phyloP scores from a whole-genome alignment of 768 basidiomycete genomes.

The Galerina sulciceps region DNA sequence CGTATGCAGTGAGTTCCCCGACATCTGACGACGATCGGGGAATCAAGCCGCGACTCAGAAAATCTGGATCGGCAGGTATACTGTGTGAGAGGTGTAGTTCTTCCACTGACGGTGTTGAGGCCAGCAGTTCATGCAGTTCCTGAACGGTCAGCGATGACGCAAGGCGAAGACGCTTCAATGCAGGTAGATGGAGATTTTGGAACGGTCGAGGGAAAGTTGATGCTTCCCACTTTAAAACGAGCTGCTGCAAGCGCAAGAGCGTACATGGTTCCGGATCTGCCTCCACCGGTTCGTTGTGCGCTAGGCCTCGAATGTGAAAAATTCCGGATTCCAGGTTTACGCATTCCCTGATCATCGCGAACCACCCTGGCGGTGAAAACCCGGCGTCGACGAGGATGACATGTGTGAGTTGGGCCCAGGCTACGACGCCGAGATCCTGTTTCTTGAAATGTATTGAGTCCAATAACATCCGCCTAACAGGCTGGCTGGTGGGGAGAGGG shows the following conservation, averaged over 20 bases:
- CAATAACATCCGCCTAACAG: background rate
- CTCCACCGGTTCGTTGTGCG: background rate
- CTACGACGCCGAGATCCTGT: background rate
- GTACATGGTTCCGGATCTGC: background rate
- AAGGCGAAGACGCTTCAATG: background rate
- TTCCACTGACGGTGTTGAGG: background rate
- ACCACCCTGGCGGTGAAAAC: background rate
- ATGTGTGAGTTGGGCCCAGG: background rate
- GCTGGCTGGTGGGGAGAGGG: background rate
- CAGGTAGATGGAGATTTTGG: background rate
- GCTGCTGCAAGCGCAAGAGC: background rate
- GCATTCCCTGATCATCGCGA: background rate
- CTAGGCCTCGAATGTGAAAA: background rate
- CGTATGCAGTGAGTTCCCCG: no score
- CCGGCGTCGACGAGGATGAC: background rate
- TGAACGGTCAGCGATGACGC: background rate
- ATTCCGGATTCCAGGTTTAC: background rate
- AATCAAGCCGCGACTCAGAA: no score
- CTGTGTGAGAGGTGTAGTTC: no score
- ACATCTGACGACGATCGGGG: no score
- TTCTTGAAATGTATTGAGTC: background rate
- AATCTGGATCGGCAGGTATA: no score
- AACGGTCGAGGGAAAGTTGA: background rate
- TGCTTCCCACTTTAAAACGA: constrained; percentile 1
- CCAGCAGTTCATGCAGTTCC: background rate